Evolutionary conservation across 345 rosid species (phyloP).

Genomic region (Populus tremula): DNA sequence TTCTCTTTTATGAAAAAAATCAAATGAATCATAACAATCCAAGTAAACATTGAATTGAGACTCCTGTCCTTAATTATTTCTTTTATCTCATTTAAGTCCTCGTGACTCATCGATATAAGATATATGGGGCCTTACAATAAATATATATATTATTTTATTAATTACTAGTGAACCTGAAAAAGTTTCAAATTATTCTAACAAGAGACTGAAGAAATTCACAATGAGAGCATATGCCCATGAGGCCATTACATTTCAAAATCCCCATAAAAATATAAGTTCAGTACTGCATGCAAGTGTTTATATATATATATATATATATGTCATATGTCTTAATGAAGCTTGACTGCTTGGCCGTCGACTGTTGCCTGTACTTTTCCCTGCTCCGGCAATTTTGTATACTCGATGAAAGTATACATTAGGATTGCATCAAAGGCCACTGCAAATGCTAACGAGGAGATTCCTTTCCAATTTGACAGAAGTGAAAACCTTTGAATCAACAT

Average conservation of each 20-base stretch:
- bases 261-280: too few species aligned
- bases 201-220: not conserved
- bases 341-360: not conserved
- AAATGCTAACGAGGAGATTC: not conserved
- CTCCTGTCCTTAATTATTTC: too few species aligned
- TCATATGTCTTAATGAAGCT: not conserved
- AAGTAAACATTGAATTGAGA: too few species aligned
- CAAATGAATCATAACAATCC: too few species aligned
- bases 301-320: not conserved
- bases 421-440: not conserved
- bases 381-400: constrained; percentile 1
- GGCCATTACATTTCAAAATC: too few species aligned
- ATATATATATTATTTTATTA: too few species aligned
- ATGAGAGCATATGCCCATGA: not conserved
- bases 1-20: too few species aligned
- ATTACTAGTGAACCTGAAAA: not conserved
- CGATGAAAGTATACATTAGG: not conserved
- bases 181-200: not conserved
- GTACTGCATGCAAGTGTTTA: too few species aligned
- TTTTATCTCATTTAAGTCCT: too few species aligned
- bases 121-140: too few species aligned
- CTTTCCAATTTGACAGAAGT: not conserved
- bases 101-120: too few species aligned
- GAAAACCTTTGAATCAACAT: not conserved
- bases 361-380: not conserved